Evolutionary conservation across 2,329 filamentous ascomycete genomes (phyloP), one percentile per base, ranked within the genome.

Genomic region (Calonectria leucothoes): DNA sequence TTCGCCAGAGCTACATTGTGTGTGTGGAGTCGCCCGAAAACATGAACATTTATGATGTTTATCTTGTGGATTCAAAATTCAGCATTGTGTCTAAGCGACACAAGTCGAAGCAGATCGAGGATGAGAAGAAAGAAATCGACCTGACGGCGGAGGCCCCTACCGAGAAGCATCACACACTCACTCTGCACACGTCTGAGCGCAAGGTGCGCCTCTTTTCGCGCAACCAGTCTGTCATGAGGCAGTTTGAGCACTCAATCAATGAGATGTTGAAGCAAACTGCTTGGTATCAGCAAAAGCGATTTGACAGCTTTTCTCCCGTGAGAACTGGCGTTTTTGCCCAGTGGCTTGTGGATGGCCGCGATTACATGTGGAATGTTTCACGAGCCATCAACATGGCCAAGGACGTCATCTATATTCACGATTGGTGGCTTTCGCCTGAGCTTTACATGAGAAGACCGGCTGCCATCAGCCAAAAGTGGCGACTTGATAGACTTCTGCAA

Each of bases 321-420:
- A 91, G 97, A 73, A 92, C 91, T 59, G 93, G 93, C 52, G 95
- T 97, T 33, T 97, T 96, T 85, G 95, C 96, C 2, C 95, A 98
- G 81, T 98, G 96, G 96, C 90, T 99, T 11, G 96, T 99, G 0
- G 97, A 99, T 84, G 97, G 95, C 20, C 92, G 97, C 78, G 97
- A 99, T 83, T 97, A 98, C 87, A 98, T 98, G 96, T 99, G 97
- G 97, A 98, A 98, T 83, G 95, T 98, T 10, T 98, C 96, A 14
- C 92, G 96, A 76, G 97, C 97, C 15, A 97, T 99, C 80, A 97
- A 95, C 82, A 98, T 98, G 92, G 97, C 97, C 11, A 95, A 95
- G 80, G 97, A 98, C 86, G 96, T 98, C 74, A 96, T 99, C 79
- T 98, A 98, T 84, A 98, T 99, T 75, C 97, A 99, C 83, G 97